Evolutionary conservation across 805 yeast species (phyloP).

Genomic region (Zygosaccharomyces bisporus): DNA sequence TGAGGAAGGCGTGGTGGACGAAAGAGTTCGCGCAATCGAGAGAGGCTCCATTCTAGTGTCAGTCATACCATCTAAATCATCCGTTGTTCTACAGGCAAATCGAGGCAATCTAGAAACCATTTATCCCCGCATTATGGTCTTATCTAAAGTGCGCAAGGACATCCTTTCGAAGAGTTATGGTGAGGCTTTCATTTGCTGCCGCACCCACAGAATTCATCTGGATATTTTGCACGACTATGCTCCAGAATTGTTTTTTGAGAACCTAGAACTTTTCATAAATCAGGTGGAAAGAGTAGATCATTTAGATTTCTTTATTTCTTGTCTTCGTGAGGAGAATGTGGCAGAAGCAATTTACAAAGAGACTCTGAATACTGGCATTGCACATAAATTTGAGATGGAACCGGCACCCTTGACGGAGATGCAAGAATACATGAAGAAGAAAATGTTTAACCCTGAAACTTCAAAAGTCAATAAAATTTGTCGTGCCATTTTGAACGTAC

Average conservation of each 20-base stretch:
- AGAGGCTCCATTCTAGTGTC: slow-evolving; percentile 85
- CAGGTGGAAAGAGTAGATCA: slow-evolving; percentile 72
- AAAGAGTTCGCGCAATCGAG: slow-evolving; percentile 83
- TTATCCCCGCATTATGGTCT: slow-evolving; percentile 86
- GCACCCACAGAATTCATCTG: slow-evolving; percentile 86
- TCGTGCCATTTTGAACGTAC: slow-evolving; percentile 57
- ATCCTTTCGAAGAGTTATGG: slow-evolving; percentile 56
- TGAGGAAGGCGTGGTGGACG: slow-evolving; percentile 51
- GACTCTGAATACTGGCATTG: slow-evolving; percentile 42
- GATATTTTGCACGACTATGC: slow-evolving; percentile 87
- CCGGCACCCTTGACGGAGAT: slow-evolving; percentile 36
- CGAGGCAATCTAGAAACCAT: slow-evolving; percentile 95
- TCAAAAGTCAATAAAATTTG: slow-evolving; percentile 77
- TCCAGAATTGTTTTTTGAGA: slow-evolving; percentile 61
- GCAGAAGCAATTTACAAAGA: slow-evolving; percentile 76
- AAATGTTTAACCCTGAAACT: slow-evolving; percentile 37
- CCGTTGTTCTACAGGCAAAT: slow-evolving; percentile 87
- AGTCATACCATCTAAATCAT: slow-evolving; percentile 73
- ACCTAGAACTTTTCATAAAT: slow-evolving; percentile 61
- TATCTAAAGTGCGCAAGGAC: slow-evolving; percentile 71
- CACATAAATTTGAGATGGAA: slow-evolving; percentile 29
- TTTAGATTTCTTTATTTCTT: slow-evolving; percentile 81
- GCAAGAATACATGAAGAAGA: slow-evolving; percentile 42
- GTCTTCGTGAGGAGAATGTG: slow-evolving; percentile 83
- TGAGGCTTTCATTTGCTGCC: slow-evolving; percentile 77